Base-by-base conservation (phyloP, 768 basidiomycete genomes). In the Hemileccinum impolitum region DNA sequence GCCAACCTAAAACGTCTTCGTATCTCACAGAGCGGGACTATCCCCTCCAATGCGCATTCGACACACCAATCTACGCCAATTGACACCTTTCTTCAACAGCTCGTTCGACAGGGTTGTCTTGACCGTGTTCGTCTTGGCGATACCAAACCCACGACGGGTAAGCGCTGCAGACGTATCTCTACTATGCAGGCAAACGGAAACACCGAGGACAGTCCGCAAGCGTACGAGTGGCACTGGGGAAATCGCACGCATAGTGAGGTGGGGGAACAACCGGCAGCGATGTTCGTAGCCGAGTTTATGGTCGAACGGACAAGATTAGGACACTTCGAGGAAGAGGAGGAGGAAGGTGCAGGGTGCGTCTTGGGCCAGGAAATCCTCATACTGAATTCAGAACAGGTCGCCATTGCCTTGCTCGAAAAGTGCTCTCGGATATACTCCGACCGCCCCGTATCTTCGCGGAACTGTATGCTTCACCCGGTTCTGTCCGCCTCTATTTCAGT, bases 151-250 rank as follows among this genome's bases (percentile, higher is more conserved):
- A 70, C 69, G 38, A 75, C 69, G 4, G 67, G 65, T 0, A 86
- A 85, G 55, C 80, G 82, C 31, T 79, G 81, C 18, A 78, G 75
- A 39, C 78, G 87, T 3, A 62, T 73, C 30, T 67, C 70, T n/a
- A 72, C 74, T 17, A 61, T 70, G 5, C 69, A 71, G 69, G 75
- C 47, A 50, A 58, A 49, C 14, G 76, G 47, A 50, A 58, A 52
- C 10, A 64, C 64, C 19, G 71, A 70, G 21, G 53, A 57, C 15
- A 31, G 31, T n/a, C 39, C 51, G n/a, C 51, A 50, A 2, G 48
- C 70, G 28, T 79, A 73, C 51, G 87, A 91, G 61, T 91, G 88
- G 90, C 78, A 81, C 19, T 96, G 93, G 94, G 93, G 91, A 5
- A 70, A 78, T 19, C 76, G 89, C 25, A 83, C 91, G 4, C 78